Evolutionary conservation across 2,329 filamentous ascomycete genomes (phyloP).

Genomic region (Dothistroma septosporum): DNA sequence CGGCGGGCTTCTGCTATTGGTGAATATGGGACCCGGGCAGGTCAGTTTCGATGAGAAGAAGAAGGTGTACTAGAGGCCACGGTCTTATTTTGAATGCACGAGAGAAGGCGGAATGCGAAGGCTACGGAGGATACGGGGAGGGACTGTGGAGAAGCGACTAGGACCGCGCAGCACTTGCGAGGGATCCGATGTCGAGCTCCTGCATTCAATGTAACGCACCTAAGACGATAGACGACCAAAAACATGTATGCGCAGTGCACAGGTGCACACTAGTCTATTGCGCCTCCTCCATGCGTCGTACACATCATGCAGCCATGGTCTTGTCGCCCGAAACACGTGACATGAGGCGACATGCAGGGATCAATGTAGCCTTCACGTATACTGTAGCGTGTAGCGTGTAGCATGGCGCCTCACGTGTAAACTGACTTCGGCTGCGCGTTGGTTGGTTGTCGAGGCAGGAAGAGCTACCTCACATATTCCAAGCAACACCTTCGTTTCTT

Average conservation of each 20-base stretch:
- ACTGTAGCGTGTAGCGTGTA: too few relatives aligned
- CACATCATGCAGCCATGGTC: neutral
- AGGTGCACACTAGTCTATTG: neutral
- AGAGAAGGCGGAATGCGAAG: neutral
- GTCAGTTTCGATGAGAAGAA: conserved; percentile 99
- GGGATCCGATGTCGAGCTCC: neutral
- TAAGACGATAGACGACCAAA: neutral
- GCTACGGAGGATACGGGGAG: conserved; percentile 1
- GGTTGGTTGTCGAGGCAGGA: too few relatives aligned
- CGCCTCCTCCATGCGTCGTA: neutral
- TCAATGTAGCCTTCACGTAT: too few relatives aligned
- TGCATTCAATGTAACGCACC: neutral
- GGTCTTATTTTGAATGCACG: neutral
- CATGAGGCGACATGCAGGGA: too few relatives aligned
- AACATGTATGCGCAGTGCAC: neutral
- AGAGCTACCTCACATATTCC: too few relatives aligned
- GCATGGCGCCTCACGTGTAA: too few relatives aligned
- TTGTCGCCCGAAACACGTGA: neutral
- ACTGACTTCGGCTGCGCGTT: too few relatives aligned
- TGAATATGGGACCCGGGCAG: conserved; percentile 97
- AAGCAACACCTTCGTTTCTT: too few relatives aligned
- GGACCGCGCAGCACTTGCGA: neutral
- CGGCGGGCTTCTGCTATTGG: conserved; percentile 87
- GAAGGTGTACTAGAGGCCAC: conserved; percentile 77
- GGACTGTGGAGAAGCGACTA: neutral